Base-by-base conservation (phyloP, 1,139 yeast genomes). In the Suhomyces atakaporum region DNA sequence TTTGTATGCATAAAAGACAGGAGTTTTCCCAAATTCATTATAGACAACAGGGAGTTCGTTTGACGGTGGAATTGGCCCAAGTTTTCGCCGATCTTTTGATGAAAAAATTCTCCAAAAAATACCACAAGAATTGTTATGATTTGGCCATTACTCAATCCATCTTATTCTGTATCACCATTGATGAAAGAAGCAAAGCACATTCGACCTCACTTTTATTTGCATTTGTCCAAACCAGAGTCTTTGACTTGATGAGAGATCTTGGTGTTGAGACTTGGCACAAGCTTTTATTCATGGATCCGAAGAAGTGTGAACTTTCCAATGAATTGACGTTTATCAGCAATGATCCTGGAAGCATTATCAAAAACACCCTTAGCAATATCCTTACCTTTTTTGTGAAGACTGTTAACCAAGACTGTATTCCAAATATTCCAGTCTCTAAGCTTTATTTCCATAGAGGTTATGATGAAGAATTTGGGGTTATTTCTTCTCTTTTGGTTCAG, bases 221-320 rank as follows among this genome's bases (percentile, higher is more conserved):
- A 5, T 69, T 77, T 39, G 60, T 76, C 40, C 81, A 77, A 45
- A 47, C 56, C 16, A 76, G 71, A 2, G 79, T 78, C 7, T 72
- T 64, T 41, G 47, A 52, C 4, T 49, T 39, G 18, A 51, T 64
- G 26, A 52, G 47, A 31, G 51, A 49, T 5, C 42, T 58, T 25
- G 63, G 58, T 2, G 30, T 46, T 7, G 53, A 53, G 5, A 38
- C 53, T 12, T 58, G 65, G 64, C 28, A 44, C 9, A 34, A 32
- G 15, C 44, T 60, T 13, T 35, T 61, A 9, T 16, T 26, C 4
- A 38, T 54, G 41, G 54, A 53, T 29, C 49, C 56, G 1, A 42
- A 38, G 4, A 50, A 45, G 13, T 61, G 62, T 10, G 47, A 52
- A 12, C 51, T 61, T 19, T 49, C 70, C 1, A 48, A 60, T 9